These are phyloP conservation scores for Volvariella surrecta DNA, from an alignment of 1,284 basidiomycete genomes.

Conservation along the genomic window DNA sequence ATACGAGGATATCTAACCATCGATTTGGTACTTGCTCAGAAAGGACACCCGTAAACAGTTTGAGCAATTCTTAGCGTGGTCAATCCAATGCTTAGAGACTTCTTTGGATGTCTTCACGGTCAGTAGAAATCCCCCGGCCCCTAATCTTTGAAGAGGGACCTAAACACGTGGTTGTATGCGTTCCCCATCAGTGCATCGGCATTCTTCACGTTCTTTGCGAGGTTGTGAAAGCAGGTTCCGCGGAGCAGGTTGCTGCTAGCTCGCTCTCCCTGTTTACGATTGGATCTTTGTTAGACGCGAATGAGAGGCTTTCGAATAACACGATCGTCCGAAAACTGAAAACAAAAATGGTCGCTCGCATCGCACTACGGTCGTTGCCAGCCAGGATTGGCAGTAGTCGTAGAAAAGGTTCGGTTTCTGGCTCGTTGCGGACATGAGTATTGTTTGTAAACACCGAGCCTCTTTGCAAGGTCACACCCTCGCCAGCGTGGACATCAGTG, in stretches of 20 bases:
- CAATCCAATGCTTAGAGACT: constrained; percentile 24
- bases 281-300: constrained; percentile 30
- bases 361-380: constrained; percentile 59
- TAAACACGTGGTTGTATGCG: constrained; percentile 1
- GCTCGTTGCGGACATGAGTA: too few relatives aligned
- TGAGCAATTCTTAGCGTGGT: constrained; percentile 42
- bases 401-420: constrained; percentile 27
- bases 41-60: constrained; percentile 52
- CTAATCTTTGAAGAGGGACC: not conserved
- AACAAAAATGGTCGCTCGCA: constrained; percentile 56
- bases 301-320: constrained; percentile 37
- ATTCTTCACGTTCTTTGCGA: constrained; percentile 69
- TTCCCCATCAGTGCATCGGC: constrained; percentile 49
- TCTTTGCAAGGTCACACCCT: constrained; percentile 17
- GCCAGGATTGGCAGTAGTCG: constrained; percentile 26
- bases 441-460: constrained; percentile 1
- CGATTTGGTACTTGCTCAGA: constrained; percentile 27
- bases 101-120: constrained; percentile 46
- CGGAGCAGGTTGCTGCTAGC: constrained; percentile 40
- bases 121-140: constrained; percentile 14
- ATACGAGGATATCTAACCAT: not conserved
- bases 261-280: constrained; percentile 37
- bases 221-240: constrained; percentile 58
- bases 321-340: constrained; percentile 60
- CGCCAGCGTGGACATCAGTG: constrained; percentile 12